Evolutionary conservation across 2,329 filamentous ascomycete genomes (phyloP).

Genomic region (Sclerotinia glacialis): DNA sequence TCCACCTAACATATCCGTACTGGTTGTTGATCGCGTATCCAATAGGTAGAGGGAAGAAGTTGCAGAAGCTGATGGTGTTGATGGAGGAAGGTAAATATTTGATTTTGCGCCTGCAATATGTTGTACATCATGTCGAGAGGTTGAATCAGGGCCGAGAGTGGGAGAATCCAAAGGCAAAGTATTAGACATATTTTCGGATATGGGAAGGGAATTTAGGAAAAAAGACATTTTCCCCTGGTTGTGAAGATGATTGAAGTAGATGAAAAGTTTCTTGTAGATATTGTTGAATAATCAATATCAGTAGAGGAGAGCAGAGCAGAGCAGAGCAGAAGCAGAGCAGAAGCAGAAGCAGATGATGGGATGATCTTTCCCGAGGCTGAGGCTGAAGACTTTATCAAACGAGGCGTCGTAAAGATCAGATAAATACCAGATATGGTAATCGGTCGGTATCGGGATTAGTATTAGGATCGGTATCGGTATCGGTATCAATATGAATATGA

Average conservation of each 20-base stretch:
- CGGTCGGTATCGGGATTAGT: background rate
- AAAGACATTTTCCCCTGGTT: conserved; percentile 27
- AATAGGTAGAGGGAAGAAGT: conserved; percentile 37
- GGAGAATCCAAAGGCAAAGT: conserved; percentile 30
- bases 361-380: conserved; percentile 3
- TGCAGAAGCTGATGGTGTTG: conserved; percentile 42
- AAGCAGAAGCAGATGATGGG: background rate
- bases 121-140: conserved; percentile 26
- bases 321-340: too few species aligned
- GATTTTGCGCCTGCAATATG: conserved; percentile 39
- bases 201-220: conserved; percentile 22
- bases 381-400: background rate
- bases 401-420: background rate
- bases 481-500: background rate
- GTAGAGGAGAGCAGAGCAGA: too few species aligned
- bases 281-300: too few species aligned
- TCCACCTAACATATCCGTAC: background rate
- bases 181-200: conserved; percentile 30
- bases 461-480: too few species aligned
- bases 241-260: background rate
- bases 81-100: conserved; percentile 45
- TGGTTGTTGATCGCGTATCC: conserved; percentile 28
- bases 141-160: background rate
- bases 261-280: background rate
- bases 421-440: background rate